Conservation (phyloP, 2,329 filamentous ascomycete genomes). For the Cytospora chrysosperma region DNA sequence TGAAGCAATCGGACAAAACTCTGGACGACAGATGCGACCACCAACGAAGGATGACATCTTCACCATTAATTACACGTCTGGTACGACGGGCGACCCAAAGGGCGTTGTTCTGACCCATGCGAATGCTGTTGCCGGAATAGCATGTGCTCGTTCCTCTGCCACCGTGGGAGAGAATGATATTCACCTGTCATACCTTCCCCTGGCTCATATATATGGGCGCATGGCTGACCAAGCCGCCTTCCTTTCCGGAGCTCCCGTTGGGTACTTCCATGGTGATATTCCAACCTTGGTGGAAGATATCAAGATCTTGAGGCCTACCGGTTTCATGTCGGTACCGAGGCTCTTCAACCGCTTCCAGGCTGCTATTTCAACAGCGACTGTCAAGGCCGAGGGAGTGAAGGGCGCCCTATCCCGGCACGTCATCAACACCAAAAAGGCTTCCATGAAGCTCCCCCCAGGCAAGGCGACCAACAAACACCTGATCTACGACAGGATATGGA, state of each 20-base stretch:
- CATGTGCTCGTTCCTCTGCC: slow-evolving; percentile 56
- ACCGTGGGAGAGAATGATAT: slow-evolving; percentile 56
- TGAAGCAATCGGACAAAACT: slow-evolving; percentile 73
- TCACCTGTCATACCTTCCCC: slow-evolving; percentile 82
- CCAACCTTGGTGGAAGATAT: slow-evolving; percentile 84
- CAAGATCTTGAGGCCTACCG: slow-evolving; percentile 79
- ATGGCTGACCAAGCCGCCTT: slow-evolving; percentile 76
- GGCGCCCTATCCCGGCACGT: slow-evolving; percentile 79
- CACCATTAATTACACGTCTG: slow-evolving; percentile 90
- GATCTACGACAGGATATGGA: slow-evolving; percentile 85
- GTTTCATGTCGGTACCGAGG: slow-evolving; percentile 84
- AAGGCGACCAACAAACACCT: slow-evolving; percentile 78
- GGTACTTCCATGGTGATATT: slow-evolving; percentile 94
- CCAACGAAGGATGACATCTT: slow-evolving; percentile 73
- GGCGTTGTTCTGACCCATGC: slow-evolving; percentile 80
- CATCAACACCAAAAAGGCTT: slow-evolving; percentile 76
- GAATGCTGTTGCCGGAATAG: slow-evolving; percentile 73
- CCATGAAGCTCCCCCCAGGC: slow-evolving; percentile 67
- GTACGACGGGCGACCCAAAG: slow-evolving; percentile 80
- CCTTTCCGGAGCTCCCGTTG: slow-evolving; percentile 70
- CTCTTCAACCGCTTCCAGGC: slow-evolving; percentile 88
- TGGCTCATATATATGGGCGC: slow-evolving; percentile 92
- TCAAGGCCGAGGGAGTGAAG: slow-evolving; percentile 76
- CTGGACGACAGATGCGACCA: slow-evolving; percentile 67
- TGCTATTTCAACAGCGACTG: slow-evolving; percentile 74